These are phyloP conservation scores for Mrakia hoshinonis DNA, from an alignment of 768 basidiomycete species.

Conservation along the genomic window DNA sequence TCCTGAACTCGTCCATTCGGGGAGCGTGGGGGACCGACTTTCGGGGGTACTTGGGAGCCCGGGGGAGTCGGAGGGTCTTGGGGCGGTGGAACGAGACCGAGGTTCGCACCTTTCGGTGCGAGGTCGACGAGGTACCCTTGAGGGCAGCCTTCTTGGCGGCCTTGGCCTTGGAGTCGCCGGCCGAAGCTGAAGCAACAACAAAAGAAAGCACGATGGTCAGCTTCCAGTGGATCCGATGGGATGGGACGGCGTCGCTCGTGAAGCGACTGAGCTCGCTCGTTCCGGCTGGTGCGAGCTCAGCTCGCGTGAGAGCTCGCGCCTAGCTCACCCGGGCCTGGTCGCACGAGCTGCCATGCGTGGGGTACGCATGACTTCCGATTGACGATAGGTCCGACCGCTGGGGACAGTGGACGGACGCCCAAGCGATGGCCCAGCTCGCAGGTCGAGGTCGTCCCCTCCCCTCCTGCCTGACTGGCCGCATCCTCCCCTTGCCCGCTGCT, in stretches of 20 bases:
- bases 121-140: slow-evolving; percentile 69
- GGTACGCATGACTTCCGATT: not conserved
- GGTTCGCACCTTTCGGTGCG: slow-evolving; percentile 68
- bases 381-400: slow-evolving; percentile 6
- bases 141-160: slow-evolving; percentile 93
- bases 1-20: slow-evolving; percentile 93
- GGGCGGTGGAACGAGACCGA: slow-evolving; percentile 92
- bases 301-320: too few species aligned
- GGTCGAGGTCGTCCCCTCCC: not conserved
- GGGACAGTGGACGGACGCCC: not conserved
- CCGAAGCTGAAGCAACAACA: slow-evolving; percentile 31
- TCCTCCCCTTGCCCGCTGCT: not conserved
- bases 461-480: not conserved
- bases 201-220: not conserved
- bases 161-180: slow-evolving; percentile 64
- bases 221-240: not conserved
- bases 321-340: too few species aligned
- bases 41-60: slow-evolving; percentile 87
- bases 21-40: slow-evolving; percentile 86
- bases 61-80: slow-evolving; percentile 76
- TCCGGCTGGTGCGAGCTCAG: not conserved
- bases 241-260: not conserved
- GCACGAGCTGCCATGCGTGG: not conserved
- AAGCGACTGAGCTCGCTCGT: not conserved
- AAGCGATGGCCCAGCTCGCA: not conserved